Evolutionary conservation across 768 basidiomycete species (phyloP).

Genomic region (Leucosporidium scottii): DNA sequence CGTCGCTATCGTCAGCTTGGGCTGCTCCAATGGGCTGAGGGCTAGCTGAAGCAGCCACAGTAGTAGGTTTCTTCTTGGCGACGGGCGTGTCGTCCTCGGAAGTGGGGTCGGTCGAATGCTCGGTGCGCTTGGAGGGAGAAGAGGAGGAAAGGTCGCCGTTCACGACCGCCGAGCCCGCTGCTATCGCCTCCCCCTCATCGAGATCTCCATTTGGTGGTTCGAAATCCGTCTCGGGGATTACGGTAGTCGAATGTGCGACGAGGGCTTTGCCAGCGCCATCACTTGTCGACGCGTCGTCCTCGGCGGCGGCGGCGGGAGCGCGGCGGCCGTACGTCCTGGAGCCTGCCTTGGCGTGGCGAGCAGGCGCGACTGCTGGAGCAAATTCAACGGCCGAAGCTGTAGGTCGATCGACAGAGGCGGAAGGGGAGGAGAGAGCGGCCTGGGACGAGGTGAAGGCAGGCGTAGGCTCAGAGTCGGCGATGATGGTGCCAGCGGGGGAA

Average conservation of each 20-base stretch:
- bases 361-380: neutral
- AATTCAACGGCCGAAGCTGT: neutral
- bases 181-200: neutral
- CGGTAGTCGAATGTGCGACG: neutral
- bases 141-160: neutral
- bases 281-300: neutral
- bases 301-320: neutral
- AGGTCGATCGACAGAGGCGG: too few relatives aligned
- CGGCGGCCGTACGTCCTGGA: neutral
- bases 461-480: too few relatives aligned
- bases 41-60: neutral
- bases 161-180: neutral
- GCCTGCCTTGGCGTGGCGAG: neutral
- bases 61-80: neutral
- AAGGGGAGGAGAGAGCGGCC: too few relatives aligned
- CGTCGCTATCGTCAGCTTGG: neutral
- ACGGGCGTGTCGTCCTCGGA: constrained; percentile 12
- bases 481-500: too few relatives aligned
- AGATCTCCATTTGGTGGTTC: neutral
- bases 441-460: too few relatives aligned
- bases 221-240: constrained; percentile 22
- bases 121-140: constrained; percentile 5
- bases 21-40: too few relatives aligned
- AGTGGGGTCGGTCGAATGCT: constrained; percentile 29
- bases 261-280: neutral